A percentile compares a stretch with the other conserved stretches of the same genome.
These are phyloP conservation scores for Fusarium napiforme DNA, from an alignment of 2,329 filamentous ascomycete species.

Conservation along the genomic window DNA sequence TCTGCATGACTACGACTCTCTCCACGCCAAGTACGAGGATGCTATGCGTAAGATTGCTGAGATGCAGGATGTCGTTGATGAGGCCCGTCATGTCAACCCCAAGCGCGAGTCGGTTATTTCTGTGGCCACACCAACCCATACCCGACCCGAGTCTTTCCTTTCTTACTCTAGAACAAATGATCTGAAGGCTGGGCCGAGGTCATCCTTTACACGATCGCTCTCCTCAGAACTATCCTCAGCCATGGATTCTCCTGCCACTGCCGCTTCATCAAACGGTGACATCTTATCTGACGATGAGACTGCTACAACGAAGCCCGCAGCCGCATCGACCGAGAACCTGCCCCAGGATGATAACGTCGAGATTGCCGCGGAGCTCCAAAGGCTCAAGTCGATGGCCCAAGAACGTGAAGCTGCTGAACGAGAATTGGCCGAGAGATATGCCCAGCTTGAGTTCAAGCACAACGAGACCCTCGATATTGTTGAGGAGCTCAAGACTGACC, in stretches of 20 bases:
- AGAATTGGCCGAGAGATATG: constrained; percentile 80
- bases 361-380: constrained; percentile 74
- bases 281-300: constrained; percentile 53
- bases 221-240: constrained; percentile 93
- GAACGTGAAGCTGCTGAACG: constrained; percentile 82
- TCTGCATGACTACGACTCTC: constrained; percentile 80
- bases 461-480: constrained; percentile 85
- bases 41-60: constrained; percentile 84
- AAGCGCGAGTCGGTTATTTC: constrained; percentile 68
- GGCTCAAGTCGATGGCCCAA: constrained; percentile 74
- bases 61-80: constrained; percentile 86
- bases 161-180: constrained; percentile 78
- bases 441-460: constrained; percentile 84
- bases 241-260: constrained; percentile 77
- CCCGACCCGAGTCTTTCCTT: constrained; percentile 84
- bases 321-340: constrained; percentile 52
- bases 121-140: constrained; percentile 59
- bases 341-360: constrained; percentile 54
- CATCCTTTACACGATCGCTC: constrained; percentile 84
- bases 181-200: constrained; percentile 71
- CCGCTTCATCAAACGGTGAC: constrained; percentile 71
- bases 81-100: constrained; percentile 72
- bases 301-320: constrained; percentile 57
- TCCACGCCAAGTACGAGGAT: constrained; percentile 91
- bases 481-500: constrained; percentile 88